phyloP scores from a whole-genome alignment of 148 eudicot species.

The Nepenthes mirabilis region DNA sequence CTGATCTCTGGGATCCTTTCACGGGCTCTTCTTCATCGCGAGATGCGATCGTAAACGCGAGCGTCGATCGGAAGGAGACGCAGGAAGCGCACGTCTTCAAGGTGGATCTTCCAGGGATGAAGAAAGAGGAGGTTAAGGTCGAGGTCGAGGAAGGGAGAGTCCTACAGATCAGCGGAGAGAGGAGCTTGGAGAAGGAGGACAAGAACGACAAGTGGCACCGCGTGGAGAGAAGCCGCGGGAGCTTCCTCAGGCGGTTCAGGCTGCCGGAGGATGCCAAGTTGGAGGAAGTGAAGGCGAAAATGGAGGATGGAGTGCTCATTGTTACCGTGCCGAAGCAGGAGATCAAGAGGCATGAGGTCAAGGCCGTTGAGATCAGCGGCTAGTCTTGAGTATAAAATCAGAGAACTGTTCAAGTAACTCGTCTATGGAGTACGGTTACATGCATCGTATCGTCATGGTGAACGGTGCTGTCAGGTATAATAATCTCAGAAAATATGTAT shows the following conservation, averaged over 20 bases:
- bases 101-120: background rate
- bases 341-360: background rate
- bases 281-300: conserved; percentile 10
- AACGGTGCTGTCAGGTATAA: too few relatives aligned
- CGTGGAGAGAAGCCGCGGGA: conserved; percentile 7
- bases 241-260: conserved; percentile 3
- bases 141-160: conserved; percentile 8
- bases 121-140: background rate
- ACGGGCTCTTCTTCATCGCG: background rate
- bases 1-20: conserved; percentile 5
- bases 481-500: too few relatives aligned
- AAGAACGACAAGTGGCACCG: conserved; percentile 11
- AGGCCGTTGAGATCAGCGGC: conserved; percentile 3
- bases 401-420: too few relatives aligned
- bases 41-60: conserved; percentile 1
- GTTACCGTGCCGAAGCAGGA: conserved; percentile 7
- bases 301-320: conserved; percentile 9
- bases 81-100: conserved; percentile 13
- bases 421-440: too few relatives aligned
- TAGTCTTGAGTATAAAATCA: background rate
- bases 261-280: conserved; percentile 9
- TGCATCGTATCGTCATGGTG: too few relatives aligned
- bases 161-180: background rate
- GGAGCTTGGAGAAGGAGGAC: conserved; percentile 6
- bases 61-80: conserved; percentile 11